These are phyloP conservation scores for Cordyceps pruinosa DNA, from an alignment of 2,329 filamentous ascomycete species.

Conservation along the genomic window DNA sequence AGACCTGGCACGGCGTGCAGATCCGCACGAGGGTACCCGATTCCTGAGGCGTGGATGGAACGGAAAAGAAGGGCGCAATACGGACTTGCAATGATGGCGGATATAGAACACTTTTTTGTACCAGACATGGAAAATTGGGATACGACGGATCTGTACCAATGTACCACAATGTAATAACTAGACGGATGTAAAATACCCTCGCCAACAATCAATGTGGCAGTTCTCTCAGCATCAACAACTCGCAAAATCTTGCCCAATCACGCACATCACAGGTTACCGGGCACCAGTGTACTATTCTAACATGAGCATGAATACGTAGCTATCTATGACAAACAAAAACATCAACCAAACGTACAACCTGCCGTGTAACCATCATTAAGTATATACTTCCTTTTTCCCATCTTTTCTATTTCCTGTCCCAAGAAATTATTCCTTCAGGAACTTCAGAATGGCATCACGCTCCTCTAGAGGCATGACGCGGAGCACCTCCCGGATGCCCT, in stretches of 20 bases:
- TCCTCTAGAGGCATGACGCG: conserved; percentile 82
- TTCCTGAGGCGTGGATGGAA: background rate
- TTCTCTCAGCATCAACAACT: background rate
- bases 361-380: conserved; percentile 4
- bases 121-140: no score
- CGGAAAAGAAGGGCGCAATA: no score
- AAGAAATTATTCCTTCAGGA: conserved; percentile 36
- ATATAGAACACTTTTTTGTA: no score
- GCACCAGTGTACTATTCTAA: no score
- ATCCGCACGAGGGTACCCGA: conserved; percentile 57
- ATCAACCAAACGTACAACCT: background rate
- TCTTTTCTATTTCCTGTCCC: background rate
- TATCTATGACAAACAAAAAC: background rate
- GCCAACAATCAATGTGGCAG: no score
- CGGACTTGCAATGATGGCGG: no score
- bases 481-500: conserved; percentile 79
- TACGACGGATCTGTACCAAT: no score
- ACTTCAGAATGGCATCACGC: conserved; percentile 72
- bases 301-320: conserved; percentile 4
- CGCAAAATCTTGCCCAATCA: no score
- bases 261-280: no score
- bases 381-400: background rate
- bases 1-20: conserved; percentile 77
- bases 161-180: no score
- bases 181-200: no score